phyloP scores from a whole-genome alignment of 306 rosid genomes.

The Fagus crenata region DNA sequence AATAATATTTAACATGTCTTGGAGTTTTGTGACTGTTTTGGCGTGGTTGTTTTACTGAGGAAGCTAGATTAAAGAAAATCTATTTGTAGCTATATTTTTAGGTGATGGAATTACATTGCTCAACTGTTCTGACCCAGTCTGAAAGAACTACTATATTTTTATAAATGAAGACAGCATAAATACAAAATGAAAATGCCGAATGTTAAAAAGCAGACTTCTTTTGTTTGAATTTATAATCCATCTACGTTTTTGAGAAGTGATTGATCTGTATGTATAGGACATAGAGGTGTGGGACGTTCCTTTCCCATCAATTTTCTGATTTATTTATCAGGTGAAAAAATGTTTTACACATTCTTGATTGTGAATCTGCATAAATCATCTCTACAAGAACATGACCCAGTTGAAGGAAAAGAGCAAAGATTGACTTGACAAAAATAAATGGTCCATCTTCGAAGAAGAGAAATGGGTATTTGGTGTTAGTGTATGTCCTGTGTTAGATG shows the following conservation, averaged over 20 bases:
- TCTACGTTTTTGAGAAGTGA: background rate
- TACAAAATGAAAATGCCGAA: background rate
- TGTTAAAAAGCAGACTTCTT: background rate
- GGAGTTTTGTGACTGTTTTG: background rate
- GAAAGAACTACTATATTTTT: background rate
- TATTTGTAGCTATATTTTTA: background rate
- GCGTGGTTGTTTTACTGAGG: background rate
- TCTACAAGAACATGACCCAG: background rate
- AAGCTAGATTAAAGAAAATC: background rate
- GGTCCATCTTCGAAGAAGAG: background rate
- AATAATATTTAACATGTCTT: background rate
- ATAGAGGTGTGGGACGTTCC: background rate
- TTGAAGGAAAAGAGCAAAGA: background rate
- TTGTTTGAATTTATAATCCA: background rate
- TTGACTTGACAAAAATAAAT: background rate
- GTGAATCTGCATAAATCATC: background rate
- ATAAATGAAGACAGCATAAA: constrained; percentile 8
- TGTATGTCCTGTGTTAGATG: background rate
- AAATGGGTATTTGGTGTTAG: background rate
- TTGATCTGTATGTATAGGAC: background rate
- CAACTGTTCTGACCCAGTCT: background rate
- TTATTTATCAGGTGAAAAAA: too few species aligned
- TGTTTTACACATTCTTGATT: background rate
- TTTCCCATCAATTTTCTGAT: background rate
- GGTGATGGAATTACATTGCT: background rate